Evolutionary conservation across 257 asterid genomes (phyloP), one percentile per base, ranked within the genome.

Genomic region (Forsythia suspensa): DNA sequence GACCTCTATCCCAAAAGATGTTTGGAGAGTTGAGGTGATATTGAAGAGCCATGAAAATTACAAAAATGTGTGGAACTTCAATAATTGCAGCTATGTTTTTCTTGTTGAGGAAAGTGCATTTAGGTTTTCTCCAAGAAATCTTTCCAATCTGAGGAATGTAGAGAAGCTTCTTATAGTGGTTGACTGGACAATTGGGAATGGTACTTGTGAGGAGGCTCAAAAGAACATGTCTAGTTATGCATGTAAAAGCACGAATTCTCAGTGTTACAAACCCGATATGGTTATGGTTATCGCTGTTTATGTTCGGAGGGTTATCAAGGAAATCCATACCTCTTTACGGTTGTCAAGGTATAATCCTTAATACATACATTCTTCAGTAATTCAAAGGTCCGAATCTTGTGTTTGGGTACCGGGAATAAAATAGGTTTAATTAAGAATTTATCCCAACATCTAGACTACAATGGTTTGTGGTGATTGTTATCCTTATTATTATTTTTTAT

Each of bases 131-230:
- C 11, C 11, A 0, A 70, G 65, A 0, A 40, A 43, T 75, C 46
- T 87, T 1, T 72, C 69, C 4, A 72, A 51, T 41, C 70, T 89
- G 42, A 34, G 43, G 70, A 16, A 48, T 7, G 76, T 29, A 9
- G 0, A 3, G 0, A 40, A 6, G 78, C 73, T 89, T 57, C 89
- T 87, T 2, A 51, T 80, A 63, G 87, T 86, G 44, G 52, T 80
- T 6, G 91, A 87, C 46, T 89, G 91, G 93, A 80, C 77, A 3
- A 38, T 89, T n/a, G 86, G 86, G 24, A 51, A 80, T 24, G 79
- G 8, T 48, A 74, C 83, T 4, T 85, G 89, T 74, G 79, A 74
- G 73, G 43, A 41, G 8, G 92, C 85, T 4, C 18, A 21, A 68
- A 70, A 0, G 65, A 75, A 84, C 24, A 7, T 24, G 0, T 63